Evolutionary conservation across 306 rosid genomes (phyloP), one percentile per base, ranked within the genome.

Genomic region (Lagenaria siceraria): DNA sequence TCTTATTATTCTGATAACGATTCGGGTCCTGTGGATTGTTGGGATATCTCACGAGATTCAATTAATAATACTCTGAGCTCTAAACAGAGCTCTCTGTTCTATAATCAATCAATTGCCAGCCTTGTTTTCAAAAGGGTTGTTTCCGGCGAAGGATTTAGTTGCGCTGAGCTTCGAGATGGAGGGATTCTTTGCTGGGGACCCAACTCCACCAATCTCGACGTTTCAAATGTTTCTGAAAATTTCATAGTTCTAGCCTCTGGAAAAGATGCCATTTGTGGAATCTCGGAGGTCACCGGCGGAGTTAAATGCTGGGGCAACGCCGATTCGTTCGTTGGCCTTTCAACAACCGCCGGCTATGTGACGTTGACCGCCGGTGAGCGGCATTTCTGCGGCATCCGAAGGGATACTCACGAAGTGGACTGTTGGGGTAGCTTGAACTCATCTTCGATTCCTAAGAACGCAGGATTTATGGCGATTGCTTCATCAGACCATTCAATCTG

Each of bases 111-210:
- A 0, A 82, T 81, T 4, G 60, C 56, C 48, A 83, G 78, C 76
- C 85, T 86, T 10, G 89, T 71, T 19, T 69, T 95, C 49, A 84
- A 81, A 24, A 82, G 25, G 31, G 63, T 95, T 78, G 97, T 89
- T 31, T 86, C 98, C 25, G 98, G 98, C 3, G 96, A 89, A 3
- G 97, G 96, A 43, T 95, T 92, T 82, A 80, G 87, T 25, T 95
- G 98, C 36, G 98, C 96, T 17, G 79, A 73, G 49, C 76, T 85
- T 17, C 81, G 87, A 53, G 84, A 87, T 70, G 97, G 95, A 25
- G 97, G 96, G 19, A 79, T 92, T 1, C 75, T 88, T 65, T 95
- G 98, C 68, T 95, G 96, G 95, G 97, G 98, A 43, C 97, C 98
- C 4, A 75, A 73, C 65, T 87, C 98, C 2, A 19, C 66, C 7